Evolutionary conservation across 495 filamentous ascomycete genomes (phyloP).

Genomic region (Clohesyomyces aquaticus): DNA sequence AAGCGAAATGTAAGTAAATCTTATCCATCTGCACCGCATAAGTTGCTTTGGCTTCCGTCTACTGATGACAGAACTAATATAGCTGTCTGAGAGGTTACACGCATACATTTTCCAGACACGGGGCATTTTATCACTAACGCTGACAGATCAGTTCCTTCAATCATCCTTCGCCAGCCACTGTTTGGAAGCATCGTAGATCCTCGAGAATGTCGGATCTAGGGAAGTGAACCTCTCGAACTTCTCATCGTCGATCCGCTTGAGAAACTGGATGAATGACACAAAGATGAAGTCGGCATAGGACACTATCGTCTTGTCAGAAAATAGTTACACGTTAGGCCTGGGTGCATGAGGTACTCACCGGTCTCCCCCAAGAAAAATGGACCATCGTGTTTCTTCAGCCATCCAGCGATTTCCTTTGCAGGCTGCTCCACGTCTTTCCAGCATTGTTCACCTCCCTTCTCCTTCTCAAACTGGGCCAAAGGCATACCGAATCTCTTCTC

Average conservation of each 20-base stretch:
- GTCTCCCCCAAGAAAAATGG: slow-evolving; percentile 53
- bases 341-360: slow-evolving; percentile 21
- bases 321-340: not conserved
- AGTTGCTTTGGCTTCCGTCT: no score
- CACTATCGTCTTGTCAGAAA: slow-evolving; percentile 21
- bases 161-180: slow-evolving; percentile 43
- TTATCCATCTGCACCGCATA: no score
- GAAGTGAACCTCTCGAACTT: slow-evolving; percentile 34
- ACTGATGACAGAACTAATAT: no score
- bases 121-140: not conserved
- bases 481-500: slow-evolving; percentile 49
- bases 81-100: no score
- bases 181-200: slow-evolving; percentile 42
- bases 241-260: slow-evolving; percentile 40
- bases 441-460: slow-evolving; percentile 48
- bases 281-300: slow-evolving; percentile 50
- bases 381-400: slow-evolving; percentile 58
- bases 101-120: no score
- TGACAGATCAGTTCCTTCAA: slow-evolving; percentile 6
- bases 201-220: slow-evolving; percentile 33
- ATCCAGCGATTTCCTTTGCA: slow-evolving; percentile 49
- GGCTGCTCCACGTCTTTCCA: slow-evolving; percentile 48
- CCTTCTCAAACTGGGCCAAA: slow-evolving; percentile 49
- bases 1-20: no score
- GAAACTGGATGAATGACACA: slow-evolving; percentile 45